Evolutionary conservation across 768 basidiomycete genomes (phyloP), one percentile per base, ranked within the genome.

Genomic region (Boletus subparvulus): DNA sequence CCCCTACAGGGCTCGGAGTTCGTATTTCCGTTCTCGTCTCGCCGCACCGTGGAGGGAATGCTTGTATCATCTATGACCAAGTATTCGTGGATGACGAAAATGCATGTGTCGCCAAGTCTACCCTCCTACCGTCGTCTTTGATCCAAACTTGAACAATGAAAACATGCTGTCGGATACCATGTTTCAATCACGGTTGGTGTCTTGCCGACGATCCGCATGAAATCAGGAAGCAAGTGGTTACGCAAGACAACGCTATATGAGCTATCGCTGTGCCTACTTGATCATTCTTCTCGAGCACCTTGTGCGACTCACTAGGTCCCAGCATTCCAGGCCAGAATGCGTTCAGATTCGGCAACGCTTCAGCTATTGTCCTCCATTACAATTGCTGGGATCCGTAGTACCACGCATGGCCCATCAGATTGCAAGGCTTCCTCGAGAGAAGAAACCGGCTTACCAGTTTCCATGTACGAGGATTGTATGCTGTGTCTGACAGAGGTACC

Each of bases 131-230:
- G 10, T 11, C 21, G 19, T 17, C 28, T 33, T 30, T 43, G 33
- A 33, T 40, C 28, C 21, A n/a, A 24, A 33, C 21, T 30, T 10
- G 12, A n/a, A 11, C 21, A 17, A 30, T 8, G 53, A 40, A 49
- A 9, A 52, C 10, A 24, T 32, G 11, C 26, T 26, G 26, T 26
- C 26, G 16, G 24, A 19, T 26, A 14, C 28, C 44, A 26, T 19
- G 13, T 41, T 35, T 37, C 17, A 49, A 16, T 48, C 26, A 21
- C 53, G 1, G 43, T 32, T 21, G 36, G 48, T 30, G 36, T 51
- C 60, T 40, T 57, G 54, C n/a, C 54, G 17, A 47, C 24, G 48
- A 39, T 33, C n/a, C 40, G 13, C 19, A 47, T 47, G 60, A 61
- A 47, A 47, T 33, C 48, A 47, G 7, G 54, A 62, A 61, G 61